phyloP scores from a whole-genome alignment of 345 rosid genomes.

The Mallotus nudiflorus region DNA sequence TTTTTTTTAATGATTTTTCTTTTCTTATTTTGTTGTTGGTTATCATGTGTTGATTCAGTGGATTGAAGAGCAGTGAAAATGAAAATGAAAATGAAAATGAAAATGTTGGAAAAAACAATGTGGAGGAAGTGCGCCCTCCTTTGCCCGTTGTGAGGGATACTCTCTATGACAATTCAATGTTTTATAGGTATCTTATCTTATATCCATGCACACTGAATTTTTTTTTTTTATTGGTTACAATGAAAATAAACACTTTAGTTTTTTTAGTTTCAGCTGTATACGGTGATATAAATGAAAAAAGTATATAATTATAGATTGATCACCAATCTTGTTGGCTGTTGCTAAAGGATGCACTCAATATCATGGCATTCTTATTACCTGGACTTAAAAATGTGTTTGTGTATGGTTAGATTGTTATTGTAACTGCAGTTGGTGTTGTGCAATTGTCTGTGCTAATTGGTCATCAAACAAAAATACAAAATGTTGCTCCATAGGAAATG shows the following conservation, averaged over 20 bases:
- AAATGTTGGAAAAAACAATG: slow-evolving; percentile 40
- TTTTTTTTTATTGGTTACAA: no score
- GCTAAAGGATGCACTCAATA: not conserved
- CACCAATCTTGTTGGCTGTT: not conserved
- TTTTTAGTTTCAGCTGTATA: not conserved
- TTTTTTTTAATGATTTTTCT: not conserved
- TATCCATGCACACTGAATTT: slow-evolving; percentile 9
- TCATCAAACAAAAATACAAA: not conserved
- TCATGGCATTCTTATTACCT: not conserved
- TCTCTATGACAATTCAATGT: slow-evolving; percentile 71
- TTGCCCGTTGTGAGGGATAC: slow-evolving; percentile 95
- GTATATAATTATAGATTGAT: not conserved
- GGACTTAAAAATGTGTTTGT: not conserved
- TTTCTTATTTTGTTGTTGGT: slow-evolving; percentile 10
- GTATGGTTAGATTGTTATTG: not conserved
- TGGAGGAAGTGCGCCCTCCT: slow-evolving; percentile 89
- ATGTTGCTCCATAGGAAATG: not conserved
- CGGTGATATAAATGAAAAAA: not conserved
- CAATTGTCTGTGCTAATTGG: not conserved
- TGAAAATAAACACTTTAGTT: no score
- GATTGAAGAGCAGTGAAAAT: slow-evolving; percentile 29
- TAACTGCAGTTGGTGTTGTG: not conserved
- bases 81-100: slow-evolving; percentile 43
- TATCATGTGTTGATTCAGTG: slow-evolving; percentile 40
- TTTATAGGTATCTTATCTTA: slow-evolving; percentile 69